Evolutionary conservation across 106 monocot genomes (phyloP).

Genomic region (Allium fistulosum): DNA sequence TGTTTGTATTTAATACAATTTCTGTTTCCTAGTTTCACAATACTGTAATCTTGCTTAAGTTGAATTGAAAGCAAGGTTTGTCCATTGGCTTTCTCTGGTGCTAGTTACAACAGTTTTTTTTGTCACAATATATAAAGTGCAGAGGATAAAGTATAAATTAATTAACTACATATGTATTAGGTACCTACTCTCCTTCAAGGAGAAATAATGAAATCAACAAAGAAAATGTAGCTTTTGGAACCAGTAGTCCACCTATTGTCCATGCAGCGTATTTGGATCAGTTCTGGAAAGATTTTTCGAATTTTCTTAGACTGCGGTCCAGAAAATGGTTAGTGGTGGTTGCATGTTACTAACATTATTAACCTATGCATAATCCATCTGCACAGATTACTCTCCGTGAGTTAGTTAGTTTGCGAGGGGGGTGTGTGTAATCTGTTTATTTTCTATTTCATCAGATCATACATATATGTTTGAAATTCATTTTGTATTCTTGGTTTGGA

Average conservation of each 20-base stretch:
- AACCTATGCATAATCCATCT: neutral
- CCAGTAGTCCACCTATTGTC: neutral
- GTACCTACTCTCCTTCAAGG: too few relatives aligned
- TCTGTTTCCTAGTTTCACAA: too few relatives aligned
- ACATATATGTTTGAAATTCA: neutral
- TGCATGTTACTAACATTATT: neutral
- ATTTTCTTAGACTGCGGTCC: neutral
- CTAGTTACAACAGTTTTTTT: too few relatives aligned
- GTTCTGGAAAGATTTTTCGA: neutral
- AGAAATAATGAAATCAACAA: neutral
- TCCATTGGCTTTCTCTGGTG: too few relatives aligned
- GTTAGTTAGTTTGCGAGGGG: conserved; percentile 1
- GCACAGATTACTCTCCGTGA: neutral
- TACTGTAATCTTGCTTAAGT: too few relatives aligned
- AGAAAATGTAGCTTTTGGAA: neutral
- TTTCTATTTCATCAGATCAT: too few relatives aligned
- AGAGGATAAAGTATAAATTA: too few relatives aligned
- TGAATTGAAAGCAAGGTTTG: too few relatives aligned
- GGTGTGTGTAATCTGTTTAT: too few relatives aligned
- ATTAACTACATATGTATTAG: too few relatives aligned
- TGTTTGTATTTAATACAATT: too few relatives aligned
- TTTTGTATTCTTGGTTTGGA: neutral
- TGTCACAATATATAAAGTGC: too few relatives aligned
- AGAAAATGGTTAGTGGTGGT: conserved; percentile 2
- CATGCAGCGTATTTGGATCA: neutral